Base-by-base conservation (phyloP, 2,329 filamentous ascomycete genomes). In the Meredithiella fracta region DNA sequence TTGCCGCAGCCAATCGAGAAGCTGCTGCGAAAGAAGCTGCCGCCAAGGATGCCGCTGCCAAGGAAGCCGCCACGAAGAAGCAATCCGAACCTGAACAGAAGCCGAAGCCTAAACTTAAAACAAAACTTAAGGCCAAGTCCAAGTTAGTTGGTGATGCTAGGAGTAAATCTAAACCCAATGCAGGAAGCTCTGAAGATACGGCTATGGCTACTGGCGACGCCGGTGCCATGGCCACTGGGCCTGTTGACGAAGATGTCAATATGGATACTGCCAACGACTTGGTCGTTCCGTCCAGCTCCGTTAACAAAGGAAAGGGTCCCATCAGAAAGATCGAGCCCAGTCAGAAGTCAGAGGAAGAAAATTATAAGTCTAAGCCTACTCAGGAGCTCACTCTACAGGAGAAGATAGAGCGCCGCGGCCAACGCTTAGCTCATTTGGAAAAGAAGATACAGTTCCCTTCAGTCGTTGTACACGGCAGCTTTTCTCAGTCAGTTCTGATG, bases 401-500 rank as follows among this genome's bases (percentile, higher is more conserved):
- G 20, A n/a, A n/a, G 40, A 22, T 20, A 8, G 20, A 44, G 40
- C 40, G 11, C n/a, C 40, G 14, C 20, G 20, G n/a, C 25, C 44
- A 47, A 26, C 47, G 54, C 44, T 20, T 17, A 4, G 40, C 15
- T 8, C 15, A 22, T 8, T n/a, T 22, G 8, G 42, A 57, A 8
- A 57, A 26, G 17, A 57, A 38, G 20, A 47, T 26, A n/a, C 38
- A 29, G 26, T 57, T 57, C 26, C 56, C 56, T 23, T 54, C 56
- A 20, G 49, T 58, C 17, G 31, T 58, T 29, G 17, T 58, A 6
- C 51, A 58, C 22, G 44, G 42, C 17, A 40, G 44, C 47, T 58
- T 51, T 42, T 34, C 52, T 1, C 52, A 54, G 20, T 58, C 56
- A 17, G 47, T 54, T 34, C 47, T 58, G 15, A 58, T 58, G 56